phyloP scores from a whole-genome alignment of 1,284 basidiomycete genomes.

The Pterulicium gracile region DNA sequence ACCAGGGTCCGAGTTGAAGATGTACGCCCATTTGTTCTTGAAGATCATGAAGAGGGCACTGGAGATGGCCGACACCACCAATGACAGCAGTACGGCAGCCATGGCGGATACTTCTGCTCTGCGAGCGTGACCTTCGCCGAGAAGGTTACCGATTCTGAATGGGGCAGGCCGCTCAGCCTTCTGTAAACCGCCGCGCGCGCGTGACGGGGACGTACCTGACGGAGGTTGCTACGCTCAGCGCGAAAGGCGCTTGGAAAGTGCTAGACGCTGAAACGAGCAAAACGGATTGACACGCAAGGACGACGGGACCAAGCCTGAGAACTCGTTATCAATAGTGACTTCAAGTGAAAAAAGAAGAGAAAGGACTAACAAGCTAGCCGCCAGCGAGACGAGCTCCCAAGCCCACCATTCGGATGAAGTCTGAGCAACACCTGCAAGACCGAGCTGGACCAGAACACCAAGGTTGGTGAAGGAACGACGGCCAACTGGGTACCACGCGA shows the following conservation, averaged over 20 bases:
- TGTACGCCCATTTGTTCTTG: slow-evolving; percentile 63
- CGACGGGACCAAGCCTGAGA: slow-evolving; percentile 38
- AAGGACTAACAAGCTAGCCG: slow-evolving; percentile 43
- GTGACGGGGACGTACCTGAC: slow-evolving; percentile 47
- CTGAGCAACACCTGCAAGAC: slow-evolving; percentile 64
- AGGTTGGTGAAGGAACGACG: slow-evolving; percentile 58
- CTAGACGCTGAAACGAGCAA: slow-evolving; percentile 65
- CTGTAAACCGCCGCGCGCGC: background rate
- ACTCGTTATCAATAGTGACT: background rate
- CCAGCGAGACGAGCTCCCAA: slow-evolving; percentile 66
- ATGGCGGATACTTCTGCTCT: slow-evolving; percentile 60
- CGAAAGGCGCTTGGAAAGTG: slow-evolving; percentile 80
- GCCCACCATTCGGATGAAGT: slow-evolving; percentile 85
- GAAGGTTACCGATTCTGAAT: slow-evolving; percentile 68
- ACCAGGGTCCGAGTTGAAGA: slow-evolving; percentile 81
- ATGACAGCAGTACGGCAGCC: slow-evolving; percentile 49
- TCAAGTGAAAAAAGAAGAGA: slow-evolving; percentile 2
- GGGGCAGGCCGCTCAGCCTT: background rate
- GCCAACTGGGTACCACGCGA: slow-evolving; percentile 80
- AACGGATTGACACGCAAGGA: slow-evolving; percentile 65
- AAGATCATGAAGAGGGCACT: slow-evolving; percentile 66
- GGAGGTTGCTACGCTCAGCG: slow-evolving; percentile 71
- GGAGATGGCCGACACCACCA: slow-evolving; percentile 45
- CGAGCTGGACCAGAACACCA: slow-evolving; percentile 64
- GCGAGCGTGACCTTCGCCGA: slow-evolving; percentile 60